phyloP scores from a whole-genome alignment of 192 early-diverging fungal species.

The Phlyctochytrium planicorne region DNA sequence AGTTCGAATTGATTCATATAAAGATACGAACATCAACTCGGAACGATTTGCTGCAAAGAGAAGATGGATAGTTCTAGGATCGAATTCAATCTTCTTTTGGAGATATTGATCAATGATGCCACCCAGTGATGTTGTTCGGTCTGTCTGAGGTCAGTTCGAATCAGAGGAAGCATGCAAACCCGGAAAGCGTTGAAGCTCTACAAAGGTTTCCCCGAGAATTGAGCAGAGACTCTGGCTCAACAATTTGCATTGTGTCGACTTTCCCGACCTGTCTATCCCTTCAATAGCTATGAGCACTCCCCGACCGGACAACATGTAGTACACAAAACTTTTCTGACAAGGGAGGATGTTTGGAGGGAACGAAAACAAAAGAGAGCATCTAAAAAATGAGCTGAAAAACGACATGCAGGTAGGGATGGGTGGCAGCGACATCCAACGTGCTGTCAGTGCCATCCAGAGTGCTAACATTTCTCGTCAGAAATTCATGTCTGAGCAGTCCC shows the following conservation, averaged over 20 bases:
- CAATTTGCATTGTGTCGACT: conserved; percentile 80
- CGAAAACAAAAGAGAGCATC: too few relatives aligned
- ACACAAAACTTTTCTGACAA: too few relatives aligned
- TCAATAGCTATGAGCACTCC: conserved; percentile 91
- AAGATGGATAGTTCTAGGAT: conserved; percentile 84
- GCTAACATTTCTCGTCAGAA: background rate
- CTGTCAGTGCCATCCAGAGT: background rate
- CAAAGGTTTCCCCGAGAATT: conserved; percentile 28
- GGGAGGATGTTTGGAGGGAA: too few relatives aligned
- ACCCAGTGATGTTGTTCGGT: conserved; percentile 91
- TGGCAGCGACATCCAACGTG: too few relatives aligned
- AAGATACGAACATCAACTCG: conserved; percentile 68
- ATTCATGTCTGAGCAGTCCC: conserved; percentile 23
- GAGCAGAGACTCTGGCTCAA: conserved; percentile 60
- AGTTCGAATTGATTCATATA: background rate
- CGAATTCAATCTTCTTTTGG: conserved; percentile 62
- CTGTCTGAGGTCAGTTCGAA: conserved; percentile 30
- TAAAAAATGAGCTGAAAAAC: background rate
- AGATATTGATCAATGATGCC: conserved; percentile 86
- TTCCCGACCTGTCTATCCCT: conserved; percentile 87
- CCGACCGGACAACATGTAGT: conserved; percentile 30
- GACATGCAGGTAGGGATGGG: background rate
- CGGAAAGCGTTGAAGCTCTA: conserved; percentile 79
- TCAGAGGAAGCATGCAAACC: conserved; percentile 40
- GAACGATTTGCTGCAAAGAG: conserved; percentile 97